phyloP scores from a whole-genome alignment of 306 rosid genomes.

The Acacia confusa region DNA sequence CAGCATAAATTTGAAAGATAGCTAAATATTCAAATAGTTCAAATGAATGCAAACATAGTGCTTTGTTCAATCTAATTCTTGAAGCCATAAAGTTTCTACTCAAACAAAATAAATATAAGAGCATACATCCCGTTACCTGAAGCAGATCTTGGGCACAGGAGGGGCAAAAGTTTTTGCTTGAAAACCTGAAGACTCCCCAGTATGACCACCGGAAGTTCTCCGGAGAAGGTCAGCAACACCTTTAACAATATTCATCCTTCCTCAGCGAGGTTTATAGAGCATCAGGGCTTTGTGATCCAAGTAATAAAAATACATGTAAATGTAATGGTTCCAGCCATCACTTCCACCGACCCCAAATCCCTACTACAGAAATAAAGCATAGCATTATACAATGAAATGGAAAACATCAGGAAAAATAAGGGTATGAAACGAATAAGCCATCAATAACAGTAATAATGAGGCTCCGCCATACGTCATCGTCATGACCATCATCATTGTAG shows the following conservation, averaged over 20 bases:
- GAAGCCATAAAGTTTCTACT: background rate
- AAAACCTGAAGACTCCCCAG: conserved; percentile 64
- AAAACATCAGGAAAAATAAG: background rate
- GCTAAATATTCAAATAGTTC: background rate
- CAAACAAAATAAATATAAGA: background rate
- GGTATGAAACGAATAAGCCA: conserved; percentile 1
- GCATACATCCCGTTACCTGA: conserved; percentile 57
- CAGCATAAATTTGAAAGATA: conserved; percentile 8
- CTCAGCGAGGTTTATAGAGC: conserved; percentile 28
- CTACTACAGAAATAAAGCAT: conserved; percentile 24
- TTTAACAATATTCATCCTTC: conserved; percentile 93
- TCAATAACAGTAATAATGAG: background rate
- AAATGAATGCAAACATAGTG: background rate
- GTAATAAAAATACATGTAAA: conserved; percentile 1
- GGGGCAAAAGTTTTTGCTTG: conserved; percentile 61
- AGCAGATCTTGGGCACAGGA: conserved; percentile 78
- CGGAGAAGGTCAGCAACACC: conserved; percentile 97
- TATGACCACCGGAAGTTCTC: conserved; percentile 75
- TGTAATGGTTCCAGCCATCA: conserved; percentile 45
- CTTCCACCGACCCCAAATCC: conserved; percentile 28
- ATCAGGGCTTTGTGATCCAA: conserved; percentile 43
- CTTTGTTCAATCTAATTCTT: conserved; percentile 6
- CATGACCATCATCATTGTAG: background rate
- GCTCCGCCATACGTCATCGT: background rate
- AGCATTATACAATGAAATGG: conserved; percentile 28